phyloP scores from a whole-genome alignment of 805 yeast genomes.

The Wickerhamomyces ciferrii region DNA sequence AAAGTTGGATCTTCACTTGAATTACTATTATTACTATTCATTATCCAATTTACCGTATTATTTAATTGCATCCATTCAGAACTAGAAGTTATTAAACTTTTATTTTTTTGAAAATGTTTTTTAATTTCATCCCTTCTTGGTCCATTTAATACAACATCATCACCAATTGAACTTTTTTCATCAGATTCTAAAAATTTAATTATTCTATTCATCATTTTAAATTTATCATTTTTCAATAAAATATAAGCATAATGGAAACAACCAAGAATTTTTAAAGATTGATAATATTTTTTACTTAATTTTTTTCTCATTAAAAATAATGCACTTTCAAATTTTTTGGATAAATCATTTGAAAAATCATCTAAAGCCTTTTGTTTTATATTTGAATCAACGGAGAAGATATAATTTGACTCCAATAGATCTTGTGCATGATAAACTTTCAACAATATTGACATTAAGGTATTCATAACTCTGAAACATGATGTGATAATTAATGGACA shows the following conservation, averaged over 20 bases:
- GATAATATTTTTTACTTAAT: constrained; percentile 10
- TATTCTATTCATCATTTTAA: constrained; percentile 12
- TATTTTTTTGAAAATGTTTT: constrained; percentile 5
- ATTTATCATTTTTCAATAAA: constrained; percentile 6
- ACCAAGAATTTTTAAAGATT: constrained; percentile 7
- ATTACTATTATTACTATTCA: background rate
- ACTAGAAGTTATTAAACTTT: constrained; percentile 6
- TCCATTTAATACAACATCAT: background rate
- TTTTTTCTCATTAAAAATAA: constrained; percentile 4
- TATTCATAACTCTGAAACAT: constrained; percentile 1
- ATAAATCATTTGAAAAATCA: background rate
- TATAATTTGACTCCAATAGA: constrained; percentile 2
- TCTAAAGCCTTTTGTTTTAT: constrained; percentile 1
- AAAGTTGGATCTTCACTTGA: background rate
- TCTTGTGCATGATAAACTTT: constrained; percentile 15
- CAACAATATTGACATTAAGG: constrained; percentile 2
- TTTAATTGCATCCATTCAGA: constrained; percentile 13
- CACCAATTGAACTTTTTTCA: constrained; percentile 4
- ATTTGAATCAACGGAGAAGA: background rate
- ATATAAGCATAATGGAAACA: constrained; percentile 4
- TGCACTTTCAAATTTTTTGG: constrained; percentile 3
- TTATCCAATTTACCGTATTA: background rate
- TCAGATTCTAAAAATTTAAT: constrained; percentile 12
- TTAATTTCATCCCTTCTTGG: constrained; percentile 8
- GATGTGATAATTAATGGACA: constrained; percentile 7